phyloP scores from a whole-genome alignment of 192 early-diverging fungal species.

The Coemansia sp. region DNA sequence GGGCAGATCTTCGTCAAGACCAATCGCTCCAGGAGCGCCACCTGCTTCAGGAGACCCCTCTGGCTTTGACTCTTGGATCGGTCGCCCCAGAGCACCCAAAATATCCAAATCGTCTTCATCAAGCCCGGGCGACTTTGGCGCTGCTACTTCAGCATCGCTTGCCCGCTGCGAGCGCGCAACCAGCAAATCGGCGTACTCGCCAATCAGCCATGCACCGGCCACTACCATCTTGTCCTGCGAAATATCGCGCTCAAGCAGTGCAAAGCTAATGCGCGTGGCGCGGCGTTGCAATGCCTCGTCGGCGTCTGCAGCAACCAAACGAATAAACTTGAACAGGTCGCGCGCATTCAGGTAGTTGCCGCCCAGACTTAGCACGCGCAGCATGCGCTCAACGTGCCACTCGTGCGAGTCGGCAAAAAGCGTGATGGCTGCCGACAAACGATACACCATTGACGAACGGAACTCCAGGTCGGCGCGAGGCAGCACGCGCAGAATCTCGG shows the following conservation, averaged over 20 bases:
- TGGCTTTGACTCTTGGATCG: constrained; percentile 4
- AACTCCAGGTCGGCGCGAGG: constrained; percentile 89
- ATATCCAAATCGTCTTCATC: constrained; percentile 47
- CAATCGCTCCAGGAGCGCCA: constrained; percentile 1
- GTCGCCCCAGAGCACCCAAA: constrained; percentile 43
- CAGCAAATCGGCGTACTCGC: constrained; percentile 94
- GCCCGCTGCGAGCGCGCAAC: constrained; percentile 29
- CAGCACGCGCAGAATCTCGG: constrained; percentile 90
- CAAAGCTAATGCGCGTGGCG: constrained; percentile 85
- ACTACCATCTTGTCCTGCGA: constrained; percentile 85
- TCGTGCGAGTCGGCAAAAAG: constrained; percentile 90
- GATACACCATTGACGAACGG: constrained; percentile 84
- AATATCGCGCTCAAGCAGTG: constrained; percentile 70
- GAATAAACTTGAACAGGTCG: constrained; percentile 84
- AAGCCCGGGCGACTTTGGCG: constrained; percentile 15
- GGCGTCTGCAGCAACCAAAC: constrained; percentile 73
- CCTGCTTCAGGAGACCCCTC: background rate
- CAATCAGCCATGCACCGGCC: constrained; percentile 90
- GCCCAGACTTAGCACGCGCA: constrained; percentile 79
- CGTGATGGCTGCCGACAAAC: constrained; percentile 91
- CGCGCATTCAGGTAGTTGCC: constrained; percentile 73
- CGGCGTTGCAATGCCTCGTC: constrained; percentile 79
- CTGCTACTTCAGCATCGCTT: background rate
- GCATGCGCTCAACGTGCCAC: constrained; percentile 96
- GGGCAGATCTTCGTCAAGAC: constrained; percentile 31